A percentile compares a stretch with the other conserved stretches of the same genome.
Evolutionary conservation across 2,329 filamentous ascomycete species (phyloP).

Genomic region (Fusarium proliferatum): DNA sequence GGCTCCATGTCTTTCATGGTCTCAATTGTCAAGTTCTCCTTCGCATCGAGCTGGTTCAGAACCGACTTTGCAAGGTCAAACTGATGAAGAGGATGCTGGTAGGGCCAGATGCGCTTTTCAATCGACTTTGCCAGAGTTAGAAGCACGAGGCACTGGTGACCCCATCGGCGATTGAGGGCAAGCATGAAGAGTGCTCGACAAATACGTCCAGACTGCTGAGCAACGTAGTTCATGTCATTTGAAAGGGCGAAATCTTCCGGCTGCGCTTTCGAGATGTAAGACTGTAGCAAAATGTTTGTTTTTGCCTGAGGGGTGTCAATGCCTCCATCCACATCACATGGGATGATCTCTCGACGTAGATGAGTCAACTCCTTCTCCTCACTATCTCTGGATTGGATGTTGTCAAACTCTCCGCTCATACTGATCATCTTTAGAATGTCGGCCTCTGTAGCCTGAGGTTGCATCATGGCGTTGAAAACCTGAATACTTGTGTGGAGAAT

Average conservation of each 20-base stretch:
- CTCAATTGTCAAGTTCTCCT: slow-evolving; percentile 80
- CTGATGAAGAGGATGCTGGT: slow-evolving; percentile 93
- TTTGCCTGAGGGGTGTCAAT: slow-evolving; percentile 83
- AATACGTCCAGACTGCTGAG: slow-evolving; percentile 94
- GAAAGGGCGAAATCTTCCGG: slow-evolving; percentile 93
- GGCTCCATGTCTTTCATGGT: slow-evolving; percentile 91
- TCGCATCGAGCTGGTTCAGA: slow-evolving; percentile 86
- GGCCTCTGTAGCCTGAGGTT: slow-evolving; percentile 83
- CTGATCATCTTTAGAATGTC: slow-evolving; percentile 97
- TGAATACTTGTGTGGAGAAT: slow-evolving; percentile 93
- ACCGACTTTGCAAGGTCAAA: slow-evolving; percentile 90
- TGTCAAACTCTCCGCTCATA: slow-evolving; percentile 97
- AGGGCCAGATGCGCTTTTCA: slow-evolving; percentile 95
- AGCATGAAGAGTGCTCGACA: slow-evolving; percentile 98
- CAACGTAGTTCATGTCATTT: slow-evolving; percentile 93
- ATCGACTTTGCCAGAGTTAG: slow-evolving; percentile 96
- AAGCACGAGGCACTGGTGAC: slow-evolving; percentile 91
- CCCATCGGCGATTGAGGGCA: slow-evolving; percentile 93
- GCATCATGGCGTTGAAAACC: slow-evolving; percentile 97
- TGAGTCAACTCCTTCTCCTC: slow-evolving; percentile 88
- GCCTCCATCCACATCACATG: slow-evolving; percentile 82
- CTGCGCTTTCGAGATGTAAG: slow-evolving; percentile 88
- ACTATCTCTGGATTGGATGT: slow-evolving; percentile 90
- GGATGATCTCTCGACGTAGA: slow-evolving; percentile 76
- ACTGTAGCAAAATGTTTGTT: slow-evolving; percentile 94